A percentile compares a stretch with the other conserved stretches of the same genome.
Conservation (phyloP, 371 early-diverging fungal genomes). For the Lichtheimia hyalospora region DNA sequence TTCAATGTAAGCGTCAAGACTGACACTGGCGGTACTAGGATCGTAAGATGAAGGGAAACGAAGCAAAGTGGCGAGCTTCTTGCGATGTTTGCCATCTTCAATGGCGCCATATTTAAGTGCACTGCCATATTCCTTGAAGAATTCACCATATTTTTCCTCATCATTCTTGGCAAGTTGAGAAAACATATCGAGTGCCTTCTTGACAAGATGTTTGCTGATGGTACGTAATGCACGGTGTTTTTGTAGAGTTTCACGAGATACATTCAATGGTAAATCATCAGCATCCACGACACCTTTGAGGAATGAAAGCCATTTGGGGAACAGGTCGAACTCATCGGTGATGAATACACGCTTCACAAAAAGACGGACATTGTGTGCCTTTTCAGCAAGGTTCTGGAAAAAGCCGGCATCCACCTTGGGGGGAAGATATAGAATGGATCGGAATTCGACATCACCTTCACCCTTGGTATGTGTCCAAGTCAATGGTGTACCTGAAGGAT, state of each 20-base stretch:
- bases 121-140: conserved; percentile 74
- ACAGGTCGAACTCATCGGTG: conserved; percentile 84
- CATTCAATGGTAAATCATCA: conserved; percentile 93
- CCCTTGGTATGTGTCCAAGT: conserved; percentile 78
- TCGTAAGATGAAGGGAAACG: conserved; percentile 76
- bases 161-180: conserved; percentile 66
- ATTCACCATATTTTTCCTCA: conserved; percentile 69
- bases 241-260: conserved; percentile 95
- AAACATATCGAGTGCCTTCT: conserved; percentile 89
- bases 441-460: conserved; percentile 90
- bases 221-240: conserved; percentile 75
- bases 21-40: conserved; percentile 48
- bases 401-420: conserved; percentile 64
- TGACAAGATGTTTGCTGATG: conserved; percentile 83
- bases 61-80: conserved; percentile 80
- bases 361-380: conserved; percentile 74
- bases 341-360: conserved; percentile 96
- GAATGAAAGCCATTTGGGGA: conserved; percentile 75
- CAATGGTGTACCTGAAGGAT: conserved; percentile 54
- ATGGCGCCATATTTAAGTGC: conserved; percentile 85
- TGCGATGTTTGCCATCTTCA: conserved; percentile 69
- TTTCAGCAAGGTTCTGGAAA: conserved; percentile 64
- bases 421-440: conserved; percentile 86
- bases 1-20: conserved; percentile 85
- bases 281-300: conserved; percentile 88